phyloP scores from a whole-genome alignment of 306 rosid genomes.

The Astragalus glycyphyllos region DNA sequence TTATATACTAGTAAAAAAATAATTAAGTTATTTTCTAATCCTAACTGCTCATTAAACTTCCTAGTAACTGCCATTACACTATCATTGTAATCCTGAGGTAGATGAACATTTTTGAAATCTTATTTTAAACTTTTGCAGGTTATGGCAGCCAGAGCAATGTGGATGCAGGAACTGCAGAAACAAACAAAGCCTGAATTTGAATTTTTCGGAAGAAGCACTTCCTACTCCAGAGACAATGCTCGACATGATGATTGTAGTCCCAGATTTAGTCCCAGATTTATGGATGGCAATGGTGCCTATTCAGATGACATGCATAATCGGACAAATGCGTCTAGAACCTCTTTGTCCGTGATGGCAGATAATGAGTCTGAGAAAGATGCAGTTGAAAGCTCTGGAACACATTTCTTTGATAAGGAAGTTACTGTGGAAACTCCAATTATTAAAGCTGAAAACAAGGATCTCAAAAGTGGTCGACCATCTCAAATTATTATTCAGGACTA shows the following conservation, averaged over 20 bases:
- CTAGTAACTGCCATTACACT: too few species aligned
- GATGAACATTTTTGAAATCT: constrained; percentile 30
- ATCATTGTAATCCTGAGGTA: constrained; percentile 1
- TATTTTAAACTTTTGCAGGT: constrained; percentile 60
- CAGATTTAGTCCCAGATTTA: not conserved
- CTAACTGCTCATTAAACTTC: too few species aligned
- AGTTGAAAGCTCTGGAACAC: constrained; percentile 59
- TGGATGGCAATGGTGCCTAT: constrained; percentile 40
- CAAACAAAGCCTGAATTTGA: constrained; percentile 61
- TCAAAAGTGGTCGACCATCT: constrained; percentile 51
- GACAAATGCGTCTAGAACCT: constrained; percentile 47
- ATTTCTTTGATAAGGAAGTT: constrained; percentile 64
- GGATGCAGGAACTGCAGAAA: constrained; percentile 96
- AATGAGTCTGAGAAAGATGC: constrained; percentile 58
- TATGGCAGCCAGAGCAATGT: constrained; percentile 80
- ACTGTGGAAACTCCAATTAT: constrained; percentile 57
- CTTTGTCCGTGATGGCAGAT: constrained; percentile 50
- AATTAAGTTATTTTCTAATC: too few species aligned
- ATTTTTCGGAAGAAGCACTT: constrained; percentile 56
- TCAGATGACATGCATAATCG: constrained; percentile 50
- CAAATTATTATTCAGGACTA: constrained; percentile 54
- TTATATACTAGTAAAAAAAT: too few species aligned
- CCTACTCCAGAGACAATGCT: constrained; percentile 51
- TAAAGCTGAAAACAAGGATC: constrained; percentile 59
- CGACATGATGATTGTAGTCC: constrained; percentile 54